Evolutionary conservation across 2,329 filamentous ascomycete species (phyloP), one percentile per base, ranked within the genome.

Genomic region (Mycosphaerella sp.): DNA sequence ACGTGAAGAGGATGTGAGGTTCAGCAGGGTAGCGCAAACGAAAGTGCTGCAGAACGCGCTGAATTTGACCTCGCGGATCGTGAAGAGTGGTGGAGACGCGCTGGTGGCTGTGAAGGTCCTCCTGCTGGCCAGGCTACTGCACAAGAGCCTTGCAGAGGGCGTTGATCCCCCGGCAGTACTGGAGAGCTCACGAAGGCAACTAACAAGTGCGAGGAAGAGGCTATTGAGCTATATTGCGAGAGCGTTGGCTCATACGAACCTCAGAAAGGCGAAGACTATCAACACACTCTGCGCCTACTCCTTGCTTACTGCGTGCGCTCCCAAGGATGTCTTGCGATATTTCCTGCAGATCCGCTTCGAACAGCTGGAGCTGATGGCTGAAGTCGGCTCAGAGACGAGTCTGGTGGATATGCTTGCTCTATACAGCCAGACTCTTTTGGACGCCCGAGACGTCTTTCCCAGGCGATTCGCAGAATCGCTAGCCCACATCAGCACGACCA

Each of bases 271-370:
- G 55, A 67, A 54, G 59, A 76, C 93, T 13, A 73, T 91, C 10
- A 84, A 88, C 60, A 82, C 85, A 0, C 75, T 96, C 59, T 86
- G 84, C 50, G 89, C 90, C 0, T 90, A 89, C 66, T 89, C 88
- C 55, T 75, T 97, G 44, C 81, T 84, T 1, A 89, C 86, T 2
- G 94, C 81, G 62, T 89, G 86, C 0, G 86, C 89, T 0, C 82
- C 87, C 0, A 82, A 80, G 51, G 89, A 95, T 65, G 85, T 88
- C 0, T 70, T 96, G 47, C 75, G 81, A 6, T 84, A 93, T 68
- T 91, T 96, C 61, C 77, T 94, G 44, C 78, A 82, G 45, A 79
- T 89, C 6, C 78, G 91, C 40, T 78, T 80, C 36, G 80, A 86
- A 51, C 82, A 83, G 27, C 82, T 95, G 62, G 74, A 78, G 0